phyloP scores from a whole-genome alignment of 2,329 filamentous ascomycete genomes.

The Exophiala viscosa region DNA sequence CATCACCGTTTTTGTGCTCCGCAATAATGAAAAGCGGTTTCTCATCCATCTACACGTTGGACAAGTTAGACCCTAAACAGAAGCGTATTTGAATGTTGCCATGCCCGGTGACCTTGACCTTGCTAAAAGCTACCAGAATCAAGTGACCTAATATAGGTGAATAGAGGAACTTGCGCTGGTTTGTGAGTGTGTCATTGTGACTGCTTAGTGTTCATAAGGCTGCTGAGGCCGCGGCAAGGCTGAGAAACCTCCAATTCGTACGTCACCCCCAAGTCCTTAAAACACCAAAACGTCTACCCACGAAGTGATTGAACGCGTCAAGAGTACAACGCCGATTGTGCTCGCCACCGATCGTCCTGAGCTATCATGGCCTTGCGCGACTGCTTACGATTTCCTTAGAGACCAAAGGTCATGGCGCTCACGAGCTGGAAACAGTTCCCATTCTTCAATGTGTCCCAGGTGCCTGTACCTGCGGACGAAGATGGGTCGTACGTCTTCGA shows the following conservation, averaged over 20 bases:
- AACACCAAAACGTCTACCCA: background rate
- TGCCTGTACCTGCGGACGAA: slow-evolving; percentile 70
- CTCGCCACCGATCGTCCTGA: background rate
- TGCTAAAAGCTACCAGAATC: no score
- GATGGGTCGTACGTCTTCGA: slow-evolving; percentile 76
- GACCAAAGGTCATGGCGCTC: slow-evolving; percentile 22
- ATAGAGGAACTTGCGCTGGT: no score
- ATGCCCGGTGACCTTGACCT: no score
- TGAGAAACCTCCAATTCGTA: background rate
- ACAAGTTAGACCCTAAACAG: no score
- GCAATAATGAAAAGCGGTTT: no score
- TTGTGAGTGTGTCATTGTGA: background rate
- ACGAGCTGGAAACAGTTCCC: slow-evolving; percentile 95
- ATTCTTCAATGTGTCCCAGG: slow-evolving; percentile 93
- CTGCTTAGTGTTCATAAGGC: background rate
- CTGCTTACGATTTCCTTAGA: background rate
- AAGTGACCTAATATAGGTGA: no score
- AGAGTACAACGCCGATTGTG: background rate
- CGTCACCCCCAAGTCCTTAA: slow-evolving; percentile 1
- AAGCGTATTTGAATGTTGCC: no score
- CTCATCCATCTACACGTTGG: no score
- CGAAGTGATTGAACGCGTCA: background rate
- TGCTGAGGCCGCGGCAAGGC: background rate
- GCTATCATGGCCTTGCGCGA: slow-evolving; percentile 2
- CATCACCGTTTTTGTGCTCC: no score